phyloP scores from a whole-genome alignment of 2,329 filamentous ascomycete genomes.

The Aspergillus sp. region DNA sequence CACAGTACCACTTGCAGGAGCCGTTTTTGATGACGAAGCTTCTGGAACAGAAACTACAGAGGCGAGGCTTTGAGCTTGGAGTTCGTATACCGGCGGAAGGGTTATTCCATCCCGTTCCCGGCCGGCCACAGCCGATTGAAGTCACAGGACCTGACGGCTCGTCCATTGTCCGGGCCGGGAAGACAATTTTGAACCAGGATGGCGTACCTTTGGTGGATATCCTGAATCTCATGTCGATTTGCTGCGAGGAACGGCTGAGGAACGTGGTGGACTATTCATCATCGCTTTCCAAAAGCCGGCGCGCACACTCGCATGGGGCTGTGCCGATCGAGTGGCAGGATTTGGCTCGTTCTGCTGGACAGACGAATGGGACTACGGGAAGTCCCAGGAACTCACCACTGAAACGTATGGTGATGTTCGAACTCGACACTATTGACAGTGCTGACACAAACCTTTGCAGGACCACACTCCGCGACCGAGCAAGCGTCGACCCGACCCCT shows the following conservation, averaged over 20 bases:
- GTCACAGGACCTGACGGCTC: conserved; percentile 55
- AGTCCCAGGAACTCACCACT: conserved; percentile 25
- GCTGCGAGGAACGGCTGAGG: conserved; percentile 69
- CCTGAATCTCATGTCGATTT: conserved; percentile 71
- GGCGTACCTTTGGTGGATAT: conserved; percentile 68
- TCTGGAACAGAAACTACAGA: conserved; percentile 47
- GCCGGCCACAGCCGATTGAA: conserved; percentile 38
- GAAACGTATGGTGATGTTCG: conserved; percentile 30
- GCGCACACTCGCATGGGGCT: conserved; percentile 69
- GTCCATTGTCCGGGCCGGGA: conserved; percentile 55
- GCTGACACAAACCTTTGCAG: conserved; percentile 19
- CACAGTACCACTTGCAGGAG: conserved; percentile 63
- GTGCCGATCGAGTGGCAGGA: conserved; percentile 69
- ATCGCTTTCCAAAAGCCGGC: conserved; percentile 60
- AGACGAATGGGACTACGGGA: conserved; percentile 30
- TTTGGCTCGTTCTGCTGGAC: conserved; percentile 46
- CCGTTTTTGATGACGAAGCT: conserved; percentile 61
- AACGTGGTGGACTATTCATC: conserved; percentile 70
- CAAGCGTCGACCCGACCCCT: conserved; percentile 38
- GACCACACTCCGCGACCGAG: conserved; percentile 31
- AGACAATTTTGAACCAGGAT: conserved; percentile 63
- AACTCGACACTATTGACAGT: conserved; percentile 2
- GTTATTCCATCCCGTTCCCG: conserved; percentile 40
- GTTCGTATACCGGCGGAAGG: conserved; percentile 52
- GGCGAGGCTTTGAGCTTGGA: conserved; percentile 52